Evolutionary conservation across 345 rosid species (phyloP).

Genomic region (Odontarrhena argentea): DNA sequence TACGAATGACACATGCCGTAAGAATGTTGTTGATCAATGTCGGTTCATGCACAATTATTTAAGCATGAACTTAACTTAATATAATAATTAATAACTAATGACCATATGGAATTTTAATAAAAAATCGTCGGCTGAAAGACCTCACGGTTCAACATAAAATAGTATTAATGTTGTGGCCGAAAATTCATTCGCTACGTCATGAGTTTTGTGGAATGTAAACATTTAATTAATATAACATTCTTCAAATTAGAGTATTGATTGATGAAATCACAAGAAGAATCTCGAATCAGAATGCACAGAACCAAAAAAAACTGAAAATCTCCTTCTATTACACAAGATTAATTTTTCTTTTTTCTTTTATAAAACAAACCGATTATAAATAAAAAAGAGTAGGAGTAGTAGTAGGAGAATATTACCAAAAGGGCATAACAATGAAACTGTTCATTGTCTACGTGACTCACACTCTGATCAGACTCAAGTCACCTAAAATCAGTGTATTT

Average conservation of each 20-base stretch:
- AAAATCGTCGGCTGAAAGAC: conserved; percentile 33
- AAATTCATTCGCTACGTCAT: conserved; percentile 3
- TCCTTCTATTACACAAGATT: conserved; percentile 29
- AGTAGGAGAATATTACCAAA: conserved; percentile 32
- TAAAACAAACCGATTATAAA: conserved; percentile 10
- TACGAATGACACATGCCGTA: conserved; percentile 29
- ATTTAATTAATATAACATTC: no score
- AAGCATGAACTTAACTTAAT: conserved; percentile 17
- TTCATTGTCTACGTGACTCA: conserved; percentile 29
- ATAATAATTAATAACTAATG: not conserved
- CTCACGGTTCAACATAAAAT: conserved; percentile 7
- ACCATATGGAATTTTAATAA: conserved; percentile 14
- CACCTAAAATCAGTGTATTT: conserved; percentile 23
- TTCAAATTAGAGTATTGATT: no score
- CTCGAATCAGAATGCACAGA: conserved; percentile 1
- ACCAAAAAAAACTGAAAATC: not conserved
- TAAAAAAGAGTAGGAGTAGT: not conserved
- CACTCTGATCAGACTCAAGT: conserved; percentile 12
- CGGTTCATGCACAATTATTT: conserved; percentile 38
- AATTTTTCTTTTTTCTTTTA: not conserved
- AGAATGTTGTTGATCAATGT: conserved; percentile 38
- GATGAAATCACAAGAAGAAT: not conserved
- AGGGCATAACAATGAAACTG: conserved; percentile 27
- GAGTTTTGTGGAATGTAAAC: conserved; percentile 1
- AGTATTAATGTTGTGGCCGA: conserved; percentile 3